phyloP scores from a whole-genome alignment of 2,329 filamentous ascomycete genomes.

The Escovopsis sp. region DNA sequence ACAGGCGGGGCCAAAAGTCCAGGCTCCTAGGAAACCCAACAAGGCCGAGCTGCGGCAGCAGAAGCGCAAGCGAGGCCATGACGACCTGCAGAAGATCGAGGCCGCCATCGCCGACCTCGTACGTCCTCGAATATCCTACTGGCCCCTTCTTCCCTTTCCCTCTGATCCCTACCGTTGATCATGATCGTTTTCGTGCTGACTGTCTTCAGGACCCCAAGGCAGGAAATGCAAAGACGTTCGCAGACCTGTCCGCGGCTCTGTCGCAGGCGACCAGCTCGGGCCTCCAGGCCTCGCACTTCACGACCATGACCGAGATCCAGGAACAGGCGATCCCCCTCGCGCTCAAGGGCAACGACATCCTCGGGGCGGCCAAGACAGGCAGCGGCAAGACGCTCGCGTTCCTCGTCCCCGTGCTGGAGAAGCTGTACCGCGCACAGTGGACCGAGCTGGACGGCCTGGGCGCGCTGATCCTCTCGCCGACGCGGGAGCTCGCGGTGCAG shows the following conservation, averaged over 20 bases:
- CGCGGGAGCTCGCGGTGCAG: slow-evolving; percentile 86
- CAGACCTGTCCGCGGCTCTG: slow-evolving; percentile 55
- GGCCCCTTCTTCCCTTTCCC: too few species aligned
- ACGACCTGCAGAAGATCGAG: slow-evolving; percentile 19
- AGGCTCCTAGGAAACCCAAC: slow-evolving; percentile 10
- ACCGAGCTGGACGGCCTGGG: slow-evolving; percentile 83
- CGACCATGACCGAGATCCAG: slow-evolving; percentile 83
- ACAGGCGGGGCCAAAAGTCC: slow-evolving; percentile 11
- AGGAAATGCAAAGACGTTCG: slow-evolving; percentile 50
- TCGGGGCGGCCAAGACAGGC: slow-evolving; percentile 89
- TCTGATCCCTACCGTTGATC: neutral
- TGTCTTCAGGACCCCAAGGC: slow-evolving; percentile 41
- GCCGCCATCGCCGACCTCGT: slow-evolving; percentile 20
- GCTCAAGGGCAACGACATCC: slow-evolving; percentile 71
- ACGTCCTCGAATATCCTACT: too few species aligned
- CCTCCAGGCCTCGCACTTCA: slow-evolving; percentile 75
- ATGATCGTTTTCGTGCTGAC: neutral
- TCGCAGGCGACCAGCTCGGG: slow-evolving; percentile 67
- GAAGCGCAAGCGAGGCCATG: slow-evolving; percentile 23
- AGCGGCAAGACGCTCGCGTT: slow-evolving; percentile 94
- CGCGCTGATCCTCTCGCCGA: slow-evolving; percentile 84
- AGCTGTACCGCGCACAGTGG: slow-evolving; percentile 78
- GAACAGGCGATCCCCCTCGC: slow-evolving; percentile 75
- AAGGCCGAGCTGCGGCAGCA: slow-evolving; percentile 20
- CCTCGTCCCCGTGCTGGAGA: slow-evolving; percentile 80